Conservation (phyloP, 495 filamentous ascomycete species). For the Neurospora sp. region DNA sequence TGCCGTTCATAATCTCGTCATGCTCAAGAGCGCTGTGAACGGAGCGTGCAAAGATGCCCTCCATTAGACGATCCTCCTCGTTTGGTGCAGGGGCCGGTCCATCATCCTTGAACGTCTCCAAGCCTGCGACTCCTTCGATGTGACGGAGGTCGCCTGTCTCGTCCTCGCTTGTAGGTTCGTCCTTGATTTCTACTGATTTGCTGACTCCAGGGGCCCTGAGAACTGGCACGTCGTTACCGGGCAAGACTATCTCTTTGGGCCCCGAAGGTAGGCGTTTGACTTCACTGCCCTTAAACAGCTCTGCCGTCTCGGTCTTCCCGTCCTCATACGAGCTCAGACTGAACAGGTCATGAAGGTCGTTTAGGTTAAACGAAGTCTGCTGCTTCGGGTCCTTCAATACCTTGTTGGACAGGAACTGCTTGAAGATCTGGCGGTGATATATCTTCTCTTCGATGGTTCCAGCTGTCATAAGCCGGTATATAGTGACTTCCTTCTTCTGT, state of each 20-base stretch:
- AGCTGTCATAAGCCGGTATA: slow-evolving; percentile 92
- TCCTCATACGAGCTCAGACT: slow-evolving; percentile 60
- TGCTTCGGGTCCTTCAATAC: slow-evolving; percentile 88
- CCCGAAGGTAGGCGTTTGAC: slow-evolving; percentile 45
- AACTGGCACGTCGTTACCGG: slow-evolving; percentile 10
- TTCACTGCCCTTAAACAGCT: slow-evolving; percentile 74
- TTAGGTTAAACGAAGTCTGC: slow-evolving; percentile 71
- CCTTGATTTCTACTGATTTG: neutral
- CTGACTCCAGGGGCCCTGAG: neutral
- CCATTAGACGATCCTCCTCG: slow-evolving; percentile 62
- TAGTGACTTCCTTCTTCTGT: slow-evolving; percentile 85
- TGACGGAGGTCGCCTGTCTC: slow-evolving; percentile 19
- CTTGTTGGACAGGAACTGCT: slow-evolving; percentile 92
- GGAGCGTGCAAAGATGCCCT: slow-evolving; percentile 74
- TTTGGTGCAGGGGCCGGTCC: slow-evolving; percentile 10
- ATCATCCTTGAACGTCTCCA: slow-evolving; percentile 21
- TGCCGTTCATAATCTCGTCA: slow-evolving; percentile 66
- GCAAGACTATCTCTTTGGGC: slow-evolving; percentile 24
- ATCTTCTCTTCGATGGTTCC: slow-evolving; percentile 99
- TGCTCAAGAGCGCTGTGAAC: slow-evolving; percentile 83
- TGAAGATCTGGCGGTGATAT: slow-evolving; percentile 95
- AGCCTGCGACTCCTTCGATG: slow-evolving; percentile 30
- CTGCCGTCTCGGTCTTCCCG: slow-evolving; percentile 68
- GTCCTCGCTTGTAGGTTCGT: slow-evolving; percentile 18
- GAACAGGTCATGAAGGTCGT: slow-evolving; percentile 86